phyloP scores from a whole-genome alignment of 2,329 filamentous ascomycete genomes.

The Thielaviopsis euricoi region DNA sequence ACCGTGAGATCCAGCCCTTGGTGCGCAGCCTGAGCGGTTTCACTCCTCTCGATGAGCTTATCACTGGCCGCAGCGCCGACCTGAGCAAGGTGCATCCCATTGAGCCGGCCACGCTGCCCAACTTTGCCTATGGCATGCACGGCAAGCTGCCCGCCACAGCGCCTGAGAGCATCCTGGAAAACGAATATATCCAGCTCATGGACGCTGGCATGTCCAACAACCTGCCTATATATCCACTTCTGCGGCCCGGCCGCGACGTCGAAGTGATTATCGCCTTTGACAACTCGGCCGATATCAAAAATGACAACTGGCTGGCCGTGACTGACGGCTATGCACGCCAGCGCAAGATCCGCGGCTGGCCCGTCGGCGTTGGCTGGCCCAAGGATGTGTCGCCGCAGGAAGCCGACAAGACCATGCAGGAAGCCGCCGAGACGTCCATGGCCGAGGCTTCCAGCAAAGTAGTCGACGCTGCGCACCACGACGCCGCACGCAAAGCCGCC shows the following conservation, averaged over 20 bases:
- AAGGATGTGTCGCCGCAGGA: constrained; percentile 21
- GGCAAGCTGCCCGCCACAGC: constrained; percentile 56
- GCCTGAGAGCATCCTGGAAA: constrained; percentile 58
- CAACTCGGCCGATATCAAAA: constrained; percentile 79
- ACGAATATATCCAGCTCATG: constrained; percentile 68
- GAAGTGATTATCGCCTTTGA: constrained; percentile 90
- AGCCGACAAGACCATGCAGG: constrained; percentile 30
- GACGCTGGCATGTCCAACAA: constrained; percentile 99
- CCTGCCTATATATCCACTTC: constrained; percentile 82
- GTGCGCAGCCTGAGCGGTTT: constrained; percentile 62
- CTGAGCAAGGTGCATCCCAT: constrained; percentile 88
- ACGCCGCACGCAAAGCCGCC: constrained; percentile 4
- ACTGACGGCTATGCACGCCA: constrained; percentile 86
- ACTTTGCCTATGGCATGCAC: constrained; percentile 72
- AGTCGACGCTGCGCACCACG: constrained; percentile 29
- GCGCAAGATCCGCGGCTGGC: constrained; percentile 86
- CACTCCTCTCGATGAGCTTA: constrained; percentile 60
- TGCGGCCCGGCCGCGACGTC: constrained; percentile 73
- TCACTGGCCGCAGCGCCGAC: constrained; percentile 68
- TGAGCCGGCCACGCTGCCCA: constrained; percentile 78
- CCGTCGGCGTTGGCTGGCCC: constrained; percentile 87
- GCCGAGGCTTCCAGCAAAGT: constrained; percentile 50
- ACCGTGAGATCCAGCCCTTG: constrained; percentile 77
- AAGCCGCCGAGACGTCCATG: constrained; percentile 47
- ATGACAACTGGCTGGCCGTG: constrained; percentile 91